Percentiles rank a stretch among this genome's conserved stretches.
Evolutionary conservation across 2,329 filamentous ascomycete species (phyloP).

Genomic region (Pestalotiopsis sp.): DNA sequence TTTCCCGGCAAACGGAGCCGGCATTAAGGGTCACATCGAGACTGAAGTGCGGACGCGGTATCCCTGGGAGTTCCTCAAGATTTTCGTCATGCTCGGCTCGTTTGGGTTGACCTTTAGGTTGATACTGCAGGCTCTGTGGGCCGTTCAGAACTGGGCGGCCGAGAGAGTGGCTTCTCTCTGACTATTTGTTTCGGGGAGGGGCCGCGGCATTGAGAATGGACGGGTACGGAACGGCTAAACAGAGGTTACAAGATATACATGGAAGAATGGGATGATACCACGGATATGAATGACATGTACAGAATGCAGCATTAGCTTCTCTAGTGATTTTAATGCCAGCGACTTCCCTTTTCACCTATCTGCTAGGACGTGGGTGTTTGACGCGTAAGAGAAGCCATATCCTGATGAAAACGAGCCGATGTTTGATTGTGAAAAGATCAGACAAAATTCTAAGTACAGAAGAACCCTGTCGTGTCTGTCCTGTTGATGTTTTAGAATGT

Average conservation of each 20-base stretch:
- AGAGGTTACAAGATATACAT: background rate
- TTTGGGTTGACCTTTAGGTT: slow-evolving; percentile 44
- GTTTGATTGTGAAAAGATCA: too few species aligned
- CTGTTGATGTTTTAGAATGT: too few species aligned
- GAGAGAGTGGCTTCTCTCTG: background rate
- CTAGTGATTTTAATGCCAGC: background rate
- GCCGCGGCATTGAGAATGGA: background rate
- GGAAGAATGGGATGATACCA: background rate
- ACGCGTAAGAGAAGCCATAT: background rate
- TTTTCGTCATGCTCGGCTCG: slow-evolving; percentile 53
- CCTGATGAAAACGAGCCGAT: too few species aligned
- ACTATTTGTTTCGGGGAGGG: background rate
- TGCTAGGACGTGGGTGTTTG: background rate
- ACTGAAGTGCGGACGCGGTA: slow-evolving; percentile 58
- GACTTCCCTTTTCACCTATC: background rate
- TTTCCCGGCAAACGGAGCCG: slow-evolving; percentile 71
- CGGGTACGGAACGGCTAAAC: background rate
- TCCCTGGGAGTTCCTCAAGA: slow-evolving; percentile 57
- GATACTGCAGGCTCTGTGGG: slow-evolving; percentile 23
- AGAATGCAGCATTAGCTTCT: background rate
- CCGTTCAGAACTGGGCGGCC: slow-evolving; percentile 11
- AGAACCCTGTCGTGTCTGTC: background rate
- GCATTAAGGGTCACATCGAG: slow-evolving; percentile 54
- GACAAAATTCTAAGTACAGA: too few species aligned
- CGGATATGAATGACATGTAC: background rate